Evolutionary conservation across 2,329 filamentous ascomycete species (phyloP), one percentile per base, ranked within the genome.

Genomic region (Fusarium piperis): DNA sequence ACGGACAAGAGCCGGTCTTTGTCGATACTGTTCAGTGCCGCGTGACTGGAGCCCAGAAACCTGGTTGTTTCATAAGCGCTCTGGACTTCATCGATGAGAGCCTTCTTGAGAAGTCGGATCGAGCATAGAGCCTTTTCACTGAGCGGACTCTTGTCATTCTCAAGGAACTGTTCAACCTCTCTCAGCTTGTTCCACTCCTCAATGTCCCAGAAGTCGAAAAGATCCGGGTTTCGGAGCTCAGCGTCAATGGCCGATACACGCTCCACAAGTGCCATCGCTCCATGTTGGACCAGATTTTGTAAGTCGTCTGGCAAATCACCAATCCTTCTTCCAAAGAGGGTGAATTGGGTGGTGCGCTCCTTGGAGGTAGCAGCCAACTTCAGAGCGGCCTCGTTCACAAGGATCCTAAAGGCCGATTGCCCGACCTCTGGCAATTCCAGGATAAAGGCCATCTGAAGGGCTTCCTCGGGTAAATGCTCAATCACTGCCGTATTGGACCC

Each of bases 371-470:
- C 78, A 9, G 83, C 79, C 26, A 82, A 77, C 41, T 82, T 82
- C 13, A 92, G 74, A 4, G 90, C 90, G 58, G 87, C 83, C 74
- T 93, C 91, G 18, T 87, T 89, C 23, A 92, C 90, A 6, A 93
- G 82, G 28, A 91, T 85, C 12, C 85, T 83, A 71, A 91, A 92
- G 0, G 90, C 83, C 20, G 80, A 75, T 33, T 83, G 83, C 0
- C 85, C 80, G 2, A 89, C 75, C 13, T 81, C 76, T 0, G 80
- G 76, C 11, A 85, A 80, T 64, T 85, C 68, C 7, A 90, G 73
- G 4, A 79, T 79, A 69, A 84, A 84, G 6, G 86, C 90, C 9
- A 93, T 88, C 23, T 85, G 84, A 33, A 92, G 84, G 9, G 86
- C 81, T 58, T 88, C 85, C 71, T 93, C 91, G 0, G 91, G 88